Evolutionary conservation across 106 monocot species (phyloP).

Genomic region (Dendrobium nobile): DNA sequence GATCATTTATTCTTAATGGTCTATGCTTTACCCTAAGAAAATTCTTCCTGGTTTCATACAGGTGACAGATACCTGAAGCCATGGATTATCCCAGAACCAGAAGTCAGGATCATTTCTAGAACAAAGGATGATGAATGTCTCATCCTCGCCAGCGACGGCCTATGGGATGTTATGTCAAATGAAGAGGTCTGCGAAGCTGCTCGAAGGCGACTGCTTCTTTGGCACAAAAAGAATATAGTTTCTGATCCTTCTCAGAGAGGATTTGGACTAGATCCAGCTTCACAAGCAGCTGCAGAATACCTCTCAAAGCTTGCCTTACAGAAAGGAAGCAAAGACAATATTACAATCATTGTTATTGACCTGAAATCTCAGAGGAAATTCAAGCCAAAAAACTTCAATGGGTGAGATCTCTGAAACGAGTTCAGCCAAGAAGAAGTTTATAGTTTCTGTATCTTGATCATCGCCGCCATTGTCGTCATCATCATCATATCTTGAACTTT

Average conservation of each 20-base stretch:
- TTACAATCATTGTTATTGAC: slow-evolving; percentile 65
- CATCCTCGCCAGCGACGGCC: slow-evolving; percentile 63
- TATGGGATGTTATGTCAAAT: slow-evolving; percentile 71
- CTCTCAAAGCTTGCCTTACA: slow-evolving; percentile 49
- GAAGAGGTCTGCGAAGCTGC: slow-evolving; percentile 52
- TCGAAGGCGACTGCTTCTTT: slow-evolving; percentile 29
- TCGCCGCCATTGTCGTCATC: neutral
- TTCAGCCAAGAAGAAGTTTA: neutral
- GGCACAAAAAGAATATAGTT: slow-evolving; percentile 44
- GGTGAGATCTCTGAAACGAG: neutral
- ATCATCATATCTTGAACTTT: neutral
- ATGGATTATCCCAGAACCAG: slow-evolving; percentile 63
- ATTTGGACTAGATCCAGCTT: slow-evolving; percentile 35
- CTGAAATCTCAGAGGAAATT: slow-evolving; percentile 51
- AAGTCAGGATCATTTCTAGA: slow-evolving; percentile 43
- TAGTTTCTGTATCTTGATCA: neutral
- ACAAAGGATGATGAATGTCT: slow-evolving; percentile 67
- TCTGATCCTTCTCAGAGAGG: slow-evolving; percentile 18
- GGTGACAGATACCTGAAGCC: slow-evolving; percentile 73
- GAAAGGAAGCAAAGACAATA: slow-evolving; percentile 67
- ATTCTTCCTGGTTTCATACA: neutral
- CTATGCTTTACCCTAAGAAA: too few relatives aligned
- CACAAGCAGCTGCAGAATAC: slow-evolving; percentile 67
- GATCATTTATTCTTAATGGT: too few relatives aligned
- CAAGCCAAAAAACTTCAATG: slow-evolving; percentile 26